phyloP scores from a whole-genome alignment of 306 rosid genomes.

The Cicer arietinum region DNA sequence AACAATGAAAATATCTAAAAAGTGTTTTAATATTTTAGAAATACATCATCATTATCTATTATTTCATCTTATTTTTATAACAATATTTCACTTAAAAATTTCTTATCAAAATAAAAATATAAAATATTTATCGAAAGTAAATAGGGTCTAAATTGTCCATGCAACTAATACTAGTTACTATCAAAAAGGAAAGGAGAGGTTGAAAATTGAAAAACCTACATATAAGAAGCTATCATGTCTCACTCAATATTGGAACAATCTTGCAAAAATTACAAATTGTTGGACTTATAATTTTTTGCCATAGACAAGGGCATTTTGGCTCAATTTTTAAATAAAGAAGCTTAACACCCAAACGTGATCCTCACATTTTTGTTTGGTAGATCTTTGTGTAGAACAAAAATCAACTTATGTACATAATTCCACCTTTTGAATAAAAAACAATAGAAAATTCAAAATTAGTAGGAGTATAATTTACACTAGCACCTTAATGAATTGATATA shows the following conservation, averaged over 20 bases:
- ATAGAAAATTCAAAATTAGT: constrained; percentile 34
- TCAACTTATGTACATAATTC: constrained; percentile 38
- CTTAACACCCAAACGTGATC: constrained; percentile 28
- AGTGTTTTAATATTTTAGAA: no score
- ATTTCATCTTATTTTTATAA: no score
- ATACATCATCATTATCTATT: no score
- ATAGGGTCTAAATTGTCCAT: not conserved
- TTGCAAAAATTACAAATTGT: constrained; percentile 17
- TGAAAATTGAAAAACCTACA: constrained; percentile 26
- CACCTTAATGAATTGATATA: constrained; percentile 29
- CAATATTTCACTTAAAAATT: no score
- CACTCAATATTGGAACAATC: constrained; percentile 32
- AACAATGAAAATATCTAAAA: no score
- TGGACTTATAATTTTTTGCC: not conserved
- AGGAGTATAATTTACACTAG: constrained; percentile 37
- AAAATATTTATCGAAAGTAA: no score
- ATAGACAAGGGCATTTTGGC: constrained; percentile 27
- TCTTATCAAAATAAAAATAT: no score
- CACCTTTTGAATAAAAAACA: constrained; percentile 29
- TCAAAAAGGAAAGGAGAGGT: constrained; percentile 29
- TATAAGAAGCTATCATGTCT: constrained; percentile 36
- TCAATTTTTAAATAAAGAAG: constrained; percentile 7
- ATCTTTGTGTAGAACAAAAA: constrained; percentile 31
- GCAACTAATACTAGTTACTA: constrained; percentile 39
- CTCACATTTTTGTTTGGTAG: constrained; percentile 35